A percentile compares a stretch with the other conserved stretches of the same genome.
These are phyloP conservation scores for Quercus lobata DNA, from an alignment of 331 rosid species.

Conservation along the genomic window DNA sequence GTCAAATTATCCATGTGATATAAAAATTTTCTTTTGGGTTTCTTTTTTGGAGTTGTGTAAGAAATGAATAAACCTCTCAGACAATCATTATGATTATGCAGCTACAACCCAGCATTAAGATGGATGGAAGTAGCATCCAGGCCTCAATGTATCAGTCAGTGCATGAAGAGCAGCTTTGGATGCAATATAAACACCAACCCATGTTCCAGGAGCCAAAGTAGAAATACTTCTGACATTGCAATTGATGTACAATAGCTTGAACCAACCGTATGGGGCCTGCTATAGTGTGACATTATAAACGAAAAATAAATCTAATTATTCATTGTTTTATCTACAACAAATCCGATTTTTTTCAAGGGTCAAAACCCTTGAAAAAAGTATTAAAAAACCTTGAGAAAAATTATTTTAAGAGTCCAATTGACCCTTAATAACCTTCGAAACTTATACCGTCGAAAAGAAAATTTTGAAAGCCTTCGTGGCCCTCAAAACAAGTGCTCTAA, in stretches of 20 bases:
- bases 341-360: too few relatives aligned
- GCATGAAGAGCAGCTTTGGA: constrained; percentile 87
- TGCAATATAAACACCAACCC: constrained; percentile 71
- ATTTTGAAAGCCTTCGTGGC: too few relatives aligned
- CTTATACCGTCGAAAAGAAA: too few relatives aligned
- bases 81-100: too few relatives aligned
- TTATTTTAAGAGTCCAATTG: too few relatives aligned
- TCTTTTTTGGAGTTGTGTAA: not conserved
- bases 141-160: constrained; percentile 76
- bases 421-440: too few relatives aligned
- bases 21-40: not conserved
- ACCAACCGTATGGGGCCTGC: constrained; percentile 78
- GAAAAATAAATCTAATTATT: constrained; percentile 33
- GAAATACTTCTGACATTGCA: constrained; percentile 58
- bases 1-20: not conserved
- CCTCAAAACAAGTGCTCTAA: too few relatives aligned
- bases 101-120: not conserved
- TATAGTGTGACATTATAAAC: not conserved
- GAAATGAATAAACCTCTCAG: too few relatives aligned
- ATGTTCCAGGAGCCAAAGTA: constrained; percentile 69
- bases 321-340: constrained; percentile 32
- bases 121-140: constrained; percentile 4
- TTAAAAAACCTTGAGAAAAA: too few relatives aligned
- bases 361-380: too few relatives aligned
- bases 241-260: constrained; percentile 80